Evolutionary conservation across 176 grass and related monocot genomes (phyloP), one percentile per base, ranked within the genome.

Genomic region (Triticum aestivum): DNA sequence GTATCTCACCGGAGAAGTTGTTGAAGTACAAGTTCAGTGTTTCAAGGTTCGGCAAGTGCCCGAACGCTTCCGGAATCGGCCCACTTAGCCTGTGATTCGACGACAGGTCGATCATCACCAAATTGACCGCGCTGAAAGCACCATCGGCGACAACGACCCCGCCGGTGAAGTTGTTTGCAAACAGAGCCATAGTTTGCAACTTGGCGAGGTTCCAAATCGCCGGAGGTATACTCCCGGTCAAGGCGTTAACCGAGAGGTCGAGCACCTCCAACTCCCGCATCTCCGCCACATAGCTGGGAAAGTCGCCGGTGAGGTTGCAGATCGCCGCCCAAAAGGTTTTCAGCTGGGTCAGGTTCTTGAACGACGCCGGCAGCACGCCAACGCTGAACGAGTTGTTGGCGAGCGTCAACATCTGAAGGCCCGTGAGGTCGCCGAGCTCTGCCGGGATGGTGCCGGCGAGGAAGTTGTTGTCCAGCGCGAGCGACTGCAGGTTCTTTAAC

Each of bases 1-100:
- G 91, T 83, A 98, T 94, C n/a, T 98, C 82, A 27, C 96, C 93
- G 24, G 90, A 88, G 49, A 98, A 84, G 81, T 94, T 96, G 14
- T 4, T 1, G 72, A 21, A 89, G 41, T 10, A 42, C 75, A 98
- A 21, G 26, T 1, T 0, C 23, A 94, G 35, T 0, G 1, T 1
- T 1, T n/a, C 32, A 44, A 98, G 90, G 0, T 91, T 96, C 21
- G 20, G 2, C 15, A 95, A 69, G 30, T 32, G 69, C 2, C 91
- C 90, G 24, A 98, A 98, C 4, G 38, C 81, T 41, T 91, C 61
- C 2, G 96, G 96, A 71, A 95, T 91, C n/a, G 67, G 14, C 14
- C 96, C 93, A 10, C 13, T 89, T 3, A 98, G 75, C 45, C 86
- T 63, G 39, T 42, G 1, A 74, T 98, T 98, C 2, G 2, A 1